Evolutionary conservation across 2,329 filamentous ascomycete genomes (phyloP), one percentile per base, ranked within the genome.

Genomic region (Paracorniculantispora psalliotae): DNA sequence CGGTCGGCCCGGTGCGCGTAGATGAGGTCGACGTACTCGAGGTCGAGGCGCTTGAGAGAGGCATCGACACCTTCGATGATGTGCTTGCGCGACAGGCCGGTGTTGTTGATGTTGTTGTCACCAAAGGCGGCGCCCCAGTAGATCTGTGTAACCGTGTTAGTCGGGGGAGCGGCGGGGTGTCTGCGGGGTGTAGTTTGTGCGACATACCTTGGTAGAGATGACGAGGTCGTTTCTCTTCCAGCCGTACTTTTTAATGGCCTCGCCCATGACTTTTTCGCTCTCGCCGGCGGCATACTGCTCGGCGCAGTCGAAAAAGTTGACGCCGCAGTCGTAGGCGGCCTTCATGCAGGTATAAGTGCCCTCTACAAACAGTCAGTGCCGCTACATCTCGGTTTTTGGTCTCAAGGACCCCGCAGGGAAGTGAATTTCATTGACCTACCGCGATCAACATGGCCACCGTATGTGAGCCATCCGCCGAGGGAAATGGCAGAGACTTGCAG

Each of bases 401-500:
- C n/a, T n/a, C n/a, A n/a, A n/a, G n/a, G n/a, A n/a, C 35, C 6
- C n/a, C 21, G 39, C 28, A 21, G 13, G 21, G 15, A 23, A 8
- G 25, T n/a, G 12, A 30, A 39, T 30, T n/a, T n/a, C n/a, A n/a
- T n/a, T n/a, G n/a, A 30, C 75, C 64, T 75, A 85, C 85, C 83
- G 68, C 85, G 81, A 58, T 86, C 84, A 30, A 90, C 85, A 65
- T 90, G 86, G 19, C 87, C 88, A 57, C 89, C 89, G 64, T 90
- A 91, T 1, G 89, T 91, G 55, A 92, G 78, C 86, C 86, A 87
- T 64, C 85, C 83, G 60, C 85, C 89, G 2, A 92, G 78, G 2
- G 86, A 87, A 62, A 92, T 87, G 48, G 85, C 81, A 28, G 88
- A 91, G 35, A 92, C 87, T 70, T 91, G 85, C 19, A 92, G 80